Evolutionary conservation across 371 early-diverging fungal genomes (phyloP), one percentile per base, ranked within the genome.

Genomic region (Chytridium lagenaria): DNA sequence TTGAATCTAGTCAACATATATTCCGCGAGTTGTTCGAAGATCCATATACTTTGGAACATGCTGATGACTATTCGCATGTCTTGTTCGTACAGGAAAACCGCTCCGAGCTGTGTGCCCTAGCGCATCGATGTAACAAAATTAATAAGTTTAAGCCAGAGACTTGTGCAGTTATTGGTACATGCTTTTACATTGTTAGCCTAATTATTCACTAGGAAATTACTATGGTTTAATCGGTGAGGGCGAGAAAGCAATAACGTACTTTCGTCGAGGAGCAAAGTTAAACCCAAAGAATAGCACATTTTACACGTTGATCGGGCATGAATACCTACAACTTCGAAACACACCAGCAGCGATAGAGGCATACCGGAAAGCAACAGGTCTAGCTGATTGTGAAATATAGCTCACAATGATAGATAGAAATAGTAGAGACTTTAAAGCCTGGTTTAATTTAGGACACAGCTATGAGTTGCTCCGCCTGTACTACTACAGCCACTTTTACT

Each of bases 291-390:
- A 92, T 77, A 80, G 91, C 39, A 85, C 91, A 2, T 94, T 94
- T 0, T 97, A 96, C 92, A 95, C 94, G 0, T 84, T 99, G 68
- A 84, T 98, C 74, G 99, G 98, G 0, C 98, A 98, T 77, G 97
- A 97, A 78, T 97, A 95, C 72, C 83, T 98, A 59, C 96, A 98
- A 75, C 67, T 94, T 79, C 95, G 94, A 68, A 93, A 95, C 68
- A 87, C 92, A 1, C 86, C 89, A 34, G 93, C 94, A 12, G 98
- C 98, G 1, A 90, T 97, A 2, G 93, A 94, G 73, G 92, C 95
- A 15, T 98, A 97, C 76, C 84, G 94, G 40, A 82, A 91, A 49
- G 97, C 96, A 0, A 83, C 90, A 19, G 90, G 92, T 90, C 81
- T 65, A 55, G 40, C 26, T 23, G 15, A 50, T 66, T 71, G 50